phyloP scores from a whole-genome alignment of 1,284 basidiomycete genomes.

The Phellopilus nigrolimitatus region DNA sequence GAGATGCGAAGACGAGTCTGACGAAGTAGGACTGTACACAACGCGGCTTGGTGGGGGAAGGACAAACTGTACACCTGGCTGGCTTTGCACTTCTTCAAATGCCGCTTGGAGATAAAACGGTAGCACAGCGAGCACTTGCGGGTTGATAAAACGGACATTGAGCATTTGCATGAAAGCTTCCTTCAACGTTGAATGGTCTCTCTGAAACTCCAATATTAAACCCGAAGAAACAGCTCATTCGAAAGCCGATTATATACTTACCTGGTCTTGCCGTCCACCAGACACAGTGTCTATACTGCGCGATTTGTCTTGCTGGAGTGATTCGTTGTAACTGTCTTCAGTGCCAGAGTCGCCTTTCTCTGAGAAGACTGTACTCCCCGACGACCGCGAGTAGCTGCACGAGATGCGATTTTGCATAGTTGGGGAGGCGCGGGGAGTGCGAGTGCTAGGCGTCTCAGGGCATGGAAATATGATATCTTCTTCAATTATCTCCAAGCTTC shows the following conservation, averaged over 20 bases:
- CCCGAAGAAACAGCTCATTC: background rate
- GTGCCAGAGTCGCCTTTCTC: background rate
- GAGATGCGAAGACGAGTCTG: background rate
- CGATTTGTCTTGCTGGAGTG: slow-evolving; percentile 1
- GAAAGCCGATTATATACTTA: background rate
- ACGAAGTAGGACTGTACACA: background rate
- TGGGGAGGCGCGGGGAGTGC: slow-evolving; percentile 23
- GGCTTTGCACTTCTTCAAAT: slow-evolving; percentile 50
- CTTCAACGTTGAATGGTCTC: slow-evolving; percentile 59
- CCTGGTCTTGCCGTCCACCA: slow-evolving; percentile 13
- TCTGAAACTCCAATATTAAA: slow-evolving; percentile 33
- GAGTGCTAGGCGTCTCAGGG: slow-evolving; percentile 28
- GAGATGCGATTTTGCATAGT: slow-evolving; percentile 1
- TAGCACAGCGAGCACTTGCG: slow-evolving; percentile 52
- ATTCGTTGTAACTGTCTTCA: background rate
- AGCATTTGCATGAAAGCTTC: slow-evolving; percentile 69
- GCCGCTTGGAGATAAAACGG: slow-evolving; percentile 62
- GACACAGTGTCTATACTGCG: slow-evolving; percentile 19
- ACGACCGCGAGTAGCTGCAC: slow-evolving; percentile 7
- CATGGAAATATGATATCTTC: slow-evolving; percentile 70
- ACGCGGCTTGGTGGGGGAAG: slow-evolving; percentile 47
- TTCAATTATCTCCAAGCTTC: slow-evolving; percentile 66
- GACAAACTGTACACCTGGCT: slow-evolving; percentile 47
- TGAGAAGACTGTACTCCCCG: background rate
- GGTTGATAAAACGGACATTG: slow-evolving; percentile 48